A percentile compares a stretch with the other conserved stretches of the same genome.
These are phyloP conservation scores for Torulaspora maleeae DNA, from an alignment of 805 yeast genomes.

Conservation along the genomic window DNA sequence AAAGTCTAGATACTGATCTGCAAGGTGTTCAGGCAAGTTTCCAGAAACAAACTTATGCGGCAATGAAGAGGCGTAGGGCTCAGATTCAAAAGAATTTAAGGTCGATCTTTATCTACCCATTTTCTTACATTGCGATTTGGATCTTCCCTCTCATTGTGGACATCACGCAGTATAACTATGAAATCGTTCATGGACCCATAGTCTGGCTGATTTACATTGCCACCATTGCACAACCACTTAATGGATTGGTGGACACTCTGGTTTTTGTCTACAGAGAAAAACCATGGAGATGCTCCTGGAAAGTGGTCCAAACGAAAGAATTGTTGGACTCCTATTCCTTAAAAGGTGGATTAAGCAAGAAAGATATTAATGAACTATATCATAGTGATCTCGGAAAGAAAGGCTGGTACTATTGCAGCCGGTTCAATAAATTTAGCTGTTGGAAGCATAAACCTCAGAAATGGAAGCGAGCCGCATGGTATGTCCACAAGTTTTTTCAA, in stretches of 20 bases:
- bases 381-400: conserved; percentile 24
- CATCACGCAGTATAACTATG: conserved; percentile 50
- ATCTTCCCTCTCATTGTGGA: conserved; percentile 69
- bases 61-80: conserved; percentile 57
- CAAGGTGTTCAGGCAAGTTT: conserved; percentile 36
- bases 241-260: conserved; percentile 69
- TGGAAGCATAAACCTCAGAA: conserved; percentile 28
- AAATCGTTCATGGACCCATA: conserved; percentile 45
- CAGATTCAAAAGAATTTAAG: conserved; percentile 74
- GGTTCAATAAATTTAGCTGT: conserved; percentile 22
- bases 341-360: conserved; percentile 28
- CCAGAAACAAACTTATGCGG: conserved; percentile 56
- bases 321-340: conserved; percentile 22
- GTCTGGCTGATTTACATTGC: conserved; percentile 62
- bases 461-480: conserved; percentile 28
- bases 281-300: conserved; percentile 62
- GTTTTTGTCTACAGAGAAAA: conserved; percentile 74
- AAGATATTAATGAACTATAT: conserved; percentile 23
- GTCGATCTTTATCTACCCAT: conserved; percentile 76
- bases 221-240: conserved; percentile 76
- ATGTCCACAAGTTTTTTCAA: conserved; percentile 19
- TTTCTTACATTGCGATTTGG: conserved; percentile 79
- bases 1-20: not conserved
- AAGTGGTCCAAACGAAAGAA: conserved; percentile 20
- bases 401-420: conserved; percentile 35